Evolutionary conservation across 139 green algal genomes (phyloP), one percentile per base, ranked within the genome.

Genomic region (Chlamydomonas applanata): DNA sequence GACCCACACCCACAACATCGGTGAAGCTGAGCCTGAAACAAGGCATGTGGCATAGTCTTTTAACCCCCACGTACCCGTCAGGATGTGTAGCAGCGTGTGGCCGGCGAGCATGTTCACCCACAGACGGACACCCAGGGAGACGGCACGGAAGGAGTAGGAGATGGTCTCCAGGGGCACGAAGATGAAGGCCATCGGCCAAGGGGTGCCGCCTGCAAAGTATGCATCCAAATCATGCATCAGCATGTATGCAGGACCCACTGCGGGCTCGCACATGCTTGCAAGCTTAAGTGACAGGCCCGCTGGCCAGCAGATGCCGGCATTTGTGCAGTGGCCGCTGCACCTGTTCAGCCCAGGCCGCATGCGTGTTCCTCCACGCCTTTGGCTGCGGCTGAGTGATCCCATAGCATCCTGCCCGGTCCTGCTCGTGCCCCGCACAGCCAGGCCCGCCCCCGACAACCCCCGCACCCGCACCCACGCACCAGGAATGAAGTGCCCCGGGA

Each of bases 81-180:
- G 69, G 45, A 86, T 86, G 81, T 86, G 81, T 62, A 86, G 76
- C 73, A 86, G 76, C 22, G 76, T 83, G 73, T 86, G 81, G 3
- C 81, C 81, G n/a, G 81, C 81, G 53, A 86, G 64, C 81, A 86
- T 86, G 69, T 86, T 86, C 45, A 83, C 81, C 81, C 81, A 86
- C 73, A 86, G 57, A 65, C 81, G 81, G 22, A 86, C 81, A 35
- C 81, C 81, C 16, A 86, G 81, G 2, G 81, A 86, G 19, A 86
- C 76, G 36, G 81, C 81, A 14, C 81, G 53, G 69, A 86, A 86
- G 45, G 52, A 72, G 81, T 86, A 86, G 2, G 81, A 83, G 73
- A 86, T 86, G 53, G 76, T 86, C 69, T 86, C 81, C 62, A 86
- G 73, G 0, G 76, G 81, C 69, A 86, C 81, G 69, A 86, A 86